phyloP scores from a whole-genome alignment of 1,284 basidiomycete species.

The Tilletia indica region DNA sequence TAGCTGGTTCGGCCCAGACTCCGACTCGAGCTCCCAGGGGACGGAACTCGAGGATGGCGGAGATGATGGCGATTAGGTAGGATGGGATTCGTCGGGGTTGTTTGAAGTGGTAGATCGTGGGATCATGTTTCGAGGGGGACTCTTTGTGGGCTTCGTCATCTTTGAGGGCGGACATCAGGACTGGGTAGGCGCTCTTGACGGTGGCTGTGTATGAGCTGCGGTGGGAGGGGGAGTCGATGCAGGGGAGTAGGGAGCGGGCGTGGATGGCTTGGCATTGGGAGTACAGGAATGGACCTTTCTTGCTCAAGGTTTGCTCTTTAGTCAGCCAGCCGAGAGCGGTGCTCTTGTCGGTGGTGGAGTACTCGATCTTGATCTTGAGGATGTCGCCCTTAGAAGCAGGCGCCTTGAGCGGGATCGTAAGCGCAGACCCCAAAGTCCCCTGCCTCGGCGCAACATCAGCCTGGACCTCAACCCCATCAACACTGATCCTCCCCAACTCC shows the following conservation, averaged over 20 bases:
- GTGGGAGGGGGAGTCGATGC: constrained; percentile 52
- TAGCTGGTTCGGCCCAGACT: constrained; percentile 53
- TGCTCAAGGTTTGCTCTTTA: constrained; percentile 84
- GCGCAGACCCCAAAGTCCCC: constrained; percentile 57
- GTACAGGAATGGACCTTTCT: constrained; percentile 77
- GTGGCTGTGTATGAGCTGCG: constrained; percentile 53
- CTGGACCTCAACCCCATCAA: constrained; percentile 61
- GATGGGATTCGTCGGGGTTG: constrained; percentile 51
- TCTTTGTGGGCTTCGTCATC: constrained; percentile 32
- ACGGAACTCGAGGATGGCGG: constrained; percentile 49
- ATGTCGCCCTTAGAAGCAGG: constrained; percentile 37
- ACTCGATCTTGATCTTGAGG: constrained; percentile 41
- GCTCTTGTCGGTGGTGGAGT: constrained; percentile 71
- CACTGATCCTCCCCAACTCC: constrained; percentile 65
- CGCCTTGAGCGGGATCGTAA: constrained; percentile 56
- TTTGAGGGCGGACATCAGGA: constrained; percentile 54
- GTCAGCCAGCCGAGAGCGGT: constrained; percentile 91
- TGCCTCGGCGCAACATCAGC: constrained; percentile 62
- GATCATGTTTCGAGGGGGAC: neutral
- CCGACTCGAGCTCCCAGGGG: constrained; percentile 49
- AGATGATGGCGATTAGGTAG: constrained; percentile 54
- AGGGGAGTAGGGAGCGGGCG: constrained; percentile 40
- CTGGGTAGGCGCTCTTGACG: constrained; percentile 42
- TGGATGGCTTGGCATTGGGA: constrained; percentile 80
- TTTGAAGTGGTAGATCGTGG: constrained; percentile 42